These are phyloP conservation scores for Cardamine resedifolia DNA, from an alignment of 345 rosid species.

Conservation along the genomic window DNA sequence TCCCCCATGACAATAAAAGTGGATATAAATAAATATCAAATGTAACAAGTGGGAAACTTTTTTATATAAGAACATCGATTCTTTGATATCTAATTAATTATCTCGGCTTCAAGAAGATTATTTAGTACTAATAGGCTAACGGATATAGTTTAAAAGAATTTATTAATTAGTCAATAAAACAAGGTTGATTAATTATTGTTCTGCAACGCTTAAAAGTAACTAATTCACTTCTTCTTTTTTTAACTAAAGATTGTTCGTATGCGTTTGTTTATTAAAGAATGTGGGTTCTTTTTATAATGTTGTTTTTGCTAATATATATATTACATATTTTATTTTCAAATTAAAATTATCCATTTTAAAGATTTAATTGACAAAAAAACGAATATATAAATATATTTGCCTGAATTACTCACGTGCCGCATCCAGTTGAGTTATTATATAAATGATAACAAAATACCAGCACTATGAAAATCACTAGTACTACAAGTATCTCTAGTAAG, in stretches of 20 bases:
- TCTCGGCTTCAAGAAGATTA: neutral
- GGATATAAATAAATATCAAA: slow-evolving; percentile 12
- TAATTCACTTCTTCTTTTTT: neutral
- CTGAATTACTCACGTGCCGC: neutral
- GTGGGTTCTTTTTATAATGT: neutral
- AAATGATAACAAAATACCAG: neutral
- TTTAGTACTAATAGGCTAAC: neutral
- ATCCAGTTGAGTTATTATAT: neutral
- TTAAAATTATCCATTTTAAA: neutral
- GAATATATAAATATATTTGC: neutral
- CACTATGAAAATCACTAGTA: neutral
- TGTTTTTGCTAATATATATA: neutral
- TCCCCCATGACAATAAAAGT: slow-evolving; percentile 10
- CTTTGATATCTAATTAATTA: slow-evolving; percentile 21
- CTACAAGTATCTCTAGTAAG: neutral
- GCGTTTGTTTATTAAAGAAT: slow-evolving; percentile 10
- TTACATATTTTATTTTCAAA: neutral
- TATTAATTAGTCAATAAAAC: slow-evolving; percentile 17
- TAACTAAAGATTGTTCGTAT: slow-evolving; percentile 3
- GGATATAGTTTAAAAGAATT: neutral
- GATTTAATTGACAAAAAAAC: neutral
- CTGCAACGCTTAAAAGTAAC: slow-evolving; percentile 1
- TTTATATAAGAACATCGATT: slow-evolving; percentile 21
- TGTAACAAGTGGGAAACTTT: slow-evolving; percentile 28
- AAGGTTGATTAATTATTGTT: slow-evolving; percentile 4